Conservation (phyloP, 2,329 filamentous ascomycete species). For the Phialophora macrospora region DNA sequence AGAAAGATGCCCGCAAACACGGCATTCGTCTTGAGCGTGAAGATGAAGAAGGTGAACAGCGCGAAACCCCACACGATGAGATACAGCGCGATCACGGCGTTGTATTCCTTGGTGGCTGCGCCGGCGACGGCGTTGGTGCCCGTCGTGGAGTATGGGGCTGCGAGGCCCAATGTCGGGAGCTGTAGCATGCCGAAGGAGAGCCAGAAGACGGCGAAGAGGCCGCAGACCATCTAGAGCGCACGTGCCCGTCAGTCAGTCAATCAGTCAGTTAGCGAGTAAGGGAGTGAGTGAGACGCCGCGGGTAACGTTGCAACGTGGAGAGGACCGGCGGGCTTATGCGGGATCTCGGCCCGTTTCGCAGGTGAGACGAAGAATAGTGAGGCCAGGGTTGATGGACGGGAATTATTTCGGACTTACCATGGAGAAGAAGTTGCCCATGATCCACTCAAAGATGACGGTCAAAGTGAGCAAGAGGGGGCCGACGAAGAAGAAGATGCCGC, state of each 20-base stretch:
- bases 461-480: constrained; percentile 37
- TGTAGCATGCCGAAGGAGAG: constrained; percentile 37
- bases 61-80: constrained; percentile 39
- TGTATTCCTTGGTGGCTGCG: constrained; percentile 32
- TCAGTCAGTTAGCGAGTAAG: not conserved
- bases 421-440: constrained; percentile 39
- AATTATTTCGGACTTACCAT: constrained; percentile 20
- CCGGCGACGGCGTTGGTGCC: constrained; percentile 33
- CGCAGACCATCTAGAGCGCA: constrained; percentile 32
- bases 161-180: constrained; percentile 36
- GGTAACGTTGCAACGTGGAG: no score
- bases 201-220: constrained; percentile 38
- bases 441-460: constrained; percentile 37
- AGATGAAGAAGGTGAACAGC: constrained; percentile 38
- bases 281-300: no score
- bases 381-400: not conserved
- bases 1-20: constrained; percentile 36
- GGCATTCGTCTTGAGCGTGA: constrained; percentile 38
- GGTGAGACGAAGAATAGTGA: not conserved
- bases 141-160: constrained; percentile 32
- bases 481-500: constrained; percentile 39
- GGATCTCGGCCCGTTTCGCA: not conserved
- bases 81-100: constrained; percentile 37
- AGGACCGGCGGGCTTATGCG: no score
- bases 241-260: not conserved